These are phyloP conservation scores for Mercurialis annua DNA, from an alignment of 345 rosid species.

Conservation along the genomic window DNA sequence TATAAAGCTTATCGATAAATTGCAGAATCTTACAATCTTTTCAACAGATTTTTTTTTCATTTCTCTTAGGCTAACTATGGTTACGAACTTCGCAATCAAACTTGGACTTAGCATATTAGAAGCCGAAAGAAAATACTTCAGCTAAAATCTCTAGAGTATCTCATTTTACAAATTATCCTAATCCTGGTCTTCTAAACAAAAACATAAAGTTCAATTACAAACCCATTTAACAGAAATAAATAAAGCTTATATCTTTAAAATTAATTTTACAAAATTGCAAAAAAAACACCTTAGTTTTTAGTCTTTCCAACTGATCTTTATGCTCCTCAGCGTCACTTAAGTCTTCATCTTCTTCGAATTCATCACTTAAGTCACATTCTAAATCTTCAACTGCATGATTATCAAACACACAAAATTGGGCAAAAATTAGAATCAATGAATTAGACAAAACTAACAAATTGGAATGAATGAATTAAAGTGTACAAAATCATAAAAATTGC, in stretches of 20 bases:
- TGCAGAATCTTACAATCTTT: no score
- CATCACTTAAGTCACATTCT: conserved; percentile 27
- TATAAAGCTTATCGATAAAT: no score
- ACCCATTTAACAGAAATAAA: background rate
- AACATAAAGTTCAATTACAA: background rate
- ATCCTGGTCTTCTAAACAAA: background rate
- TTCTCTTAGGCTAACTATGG: no score
- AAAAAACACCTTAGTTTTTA: conserved; percentile 53
- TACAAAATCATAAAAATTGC: background rate
- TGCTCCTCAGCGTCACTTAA: conserved; percentile 52
- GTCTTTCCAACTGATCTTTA: conserved; percentile 66
- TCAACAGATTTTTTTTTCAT: no score
- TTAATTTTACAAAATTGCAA: no score
- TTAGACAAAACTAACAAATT: background rate
- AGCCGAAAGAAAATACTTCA: no score
- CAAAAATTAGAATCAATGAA: background rate
- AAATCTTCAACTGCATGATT: conserved; percentile 16
- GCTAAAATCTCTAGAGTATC: no score
- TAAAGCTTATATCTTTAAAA: no score
- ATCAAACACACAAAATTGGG: background rate
- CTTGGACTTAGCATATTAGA: no score
- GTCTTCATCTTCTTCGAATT: conserved; percentile 10
- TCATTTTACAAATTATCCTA: no score
- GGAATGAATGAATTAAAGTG: background rate
- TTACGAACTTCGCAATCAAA: no score